Evolutionary conservation across 2,329 filamentous ascomycete species (phyloP).

Genomic region (Cercospora brassicicola): DNA sequence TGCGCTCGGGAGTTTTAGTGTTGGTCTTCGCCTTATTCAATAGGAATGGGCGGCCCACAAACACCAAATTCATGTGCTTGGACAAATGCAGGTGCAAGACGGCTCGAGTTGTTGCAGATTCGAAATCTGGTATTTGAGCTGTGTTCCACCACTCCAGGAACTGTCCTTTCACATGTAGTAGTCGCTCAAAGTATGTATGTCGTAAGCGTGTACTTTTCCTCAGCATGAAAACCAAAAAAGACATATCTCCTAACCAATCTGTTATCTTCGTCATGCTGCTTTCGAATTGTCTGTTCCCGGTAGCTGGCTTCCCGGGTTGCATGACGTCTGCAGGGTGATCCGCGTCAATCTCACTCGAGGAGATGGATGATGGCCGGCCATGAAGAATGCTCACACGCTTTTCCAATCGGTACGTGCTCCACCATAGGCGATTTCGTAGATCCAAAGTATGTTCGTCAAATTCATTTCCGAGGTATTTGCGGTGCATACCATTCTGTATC

Average conservation of each 20-base stretch:
- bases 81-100: conserved; percentile 20
- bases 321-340: conserved; percentile 47
- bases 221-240: conserved; percentile 19
- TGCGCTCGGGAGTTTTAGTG: not conserved
- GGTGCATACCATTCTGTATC: conserved; percentile 62
- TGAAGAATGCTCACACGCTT: conserved; percentile 61
- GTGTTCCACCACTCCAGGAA: conserved; percentile 20
- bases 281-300: conserved; percentile 13
- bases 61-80: conserved; percentile 21
- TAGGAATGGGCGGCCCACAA: conserved; percentile 25
- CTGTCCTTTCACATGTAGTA: conserved; percentile 18
- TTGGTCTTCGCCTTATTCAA: conserved; percentile 12
- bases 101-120: conserved; percentile 8
- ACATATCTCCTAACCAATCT: conserved; percentile 22
- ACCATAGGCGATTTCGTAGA: conserved; percentile 23
- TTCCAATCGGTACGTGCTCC: conserved; percentile 45
- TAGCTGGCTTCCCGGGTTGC: not conserved
- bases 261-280: conserved; percentile 21
- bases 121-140: conserved; percentile 6
- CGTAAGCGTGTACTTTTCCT: conserved; percentile 18
- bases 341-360: conserved; percentile 55
- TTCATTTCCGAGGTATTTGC: conserved; percentile 42
- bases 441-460: conserved; percentile 50
- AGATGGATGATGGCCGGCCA: conserved; percentile 56
- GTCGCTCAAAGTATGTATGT: conserved; percentile 20